Evolutionary conservation across 2,329 filamentous ascomycete genomes (phyloP), one percentile per base, ranked within the genome.

Genomic region (Aureobasidium mangrovei): DNA sequence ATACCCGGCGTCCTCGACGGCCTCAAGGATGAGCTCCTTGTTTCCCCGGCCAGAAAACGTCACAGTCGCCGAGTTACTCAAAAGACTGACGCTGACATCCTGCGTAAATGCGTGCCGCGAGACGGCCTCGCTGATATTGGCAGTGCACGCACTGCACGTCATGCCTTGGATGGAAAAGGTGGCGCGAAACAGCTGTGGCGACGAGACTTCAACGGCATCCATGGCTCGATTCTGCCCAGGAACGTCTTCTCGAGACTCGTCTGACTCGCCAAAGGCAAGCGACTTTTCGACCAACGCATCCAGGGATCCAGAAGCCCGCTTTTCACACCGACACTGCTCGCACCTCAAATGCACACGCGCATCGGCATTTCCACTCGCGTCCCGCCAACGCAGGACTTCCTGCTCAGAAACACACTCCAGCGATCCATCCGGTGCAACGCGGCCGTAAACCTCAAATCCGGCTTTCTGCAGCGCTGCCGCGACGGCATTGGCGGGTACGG

Each of bases 401-500:
- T 48, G 45, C 33, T 26, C 28, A 48, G 35, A 3, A 31, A 7
- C 12, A 18, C 38, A 48, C 10, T 33, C 8, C 3, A 35, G 27
- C 24, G 28, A 26, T 35, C 45, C 33, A 40, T 56, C 39, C 32
- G 48, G 36, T 56, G 66, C 64, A 38, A 70, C 67, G n/a, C 77
- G 67, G 54, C 71, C 77, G 60, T 74, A 76, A 27, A 83, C 69
- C 48, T 84, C 80, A 64, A 83, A 84, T 12, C 80, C 81, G 32
- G 75, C 76, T 53, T 76, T 72, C 55, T 81, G 74, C 24, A 85
- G 74, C 7, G 76, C 72, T 42, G 63, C 61, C 7, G 63, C 60
- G 33, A 75, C 73, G 31, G 69, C 66, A 2, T 71, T 64, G 31
- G 75, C 60, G 26, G 73, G 61, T 43, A 72, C 64, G 56, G 68